Evolutionary conservation across 75 land plant genomes (phyloP).

Genomic region (Pinus taeda): DNA sequence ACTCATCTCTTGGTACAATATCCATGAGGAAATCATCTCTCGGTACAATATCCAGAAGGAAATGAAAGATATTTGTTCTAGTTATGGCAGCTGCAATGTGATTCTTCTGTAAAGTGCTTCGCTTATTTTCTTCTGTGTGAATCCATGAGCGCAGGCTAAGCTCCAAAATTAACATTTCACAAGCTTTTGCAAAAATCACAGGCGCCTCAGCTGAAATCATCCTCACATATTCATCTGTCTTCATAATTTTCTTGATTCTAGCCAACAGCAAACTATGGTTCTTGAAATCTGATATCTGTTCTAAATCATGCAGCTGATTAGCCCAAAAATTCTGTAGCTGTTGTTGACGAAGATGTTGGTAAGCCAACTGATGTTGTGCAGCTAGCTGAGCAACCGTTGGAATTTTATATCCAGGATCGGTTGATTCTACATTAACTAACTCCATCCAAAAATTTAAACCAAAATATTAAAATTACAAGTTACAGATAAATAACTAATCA

Average conservation of each 20-base stretch:
- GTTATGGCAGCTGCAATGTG: slow-evolving; percentile 87
- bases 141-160: slow-evolving; percentile 77
- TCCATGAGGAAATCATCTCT: too few relatives aligned
- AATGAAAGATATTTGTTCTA: slow-evolving; percentile 75
- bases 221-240: slow-evolving; percentile 78
- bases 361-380: slow-evolving; percentile 49
- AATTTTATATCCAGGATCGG: too few relatives aligned
- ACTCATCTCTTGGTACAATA: slow-evolving; percentile 67
- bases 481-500: too few relatives aligned
- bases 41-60: slow-evolving; percentile 66
- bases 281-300: slow-evolving; percentile 72
- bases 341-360: slow-evolving; percentile 61
- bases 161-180: slow-evolving; percentile 80
- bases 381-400: slow-evolving; percentile 33
- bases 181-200: slow-evolving; percentile 78
- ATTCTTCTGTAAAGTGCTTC: slow-evolving; percentile 82
- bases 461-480: too few relatives aligned
- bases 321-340: slow-evolving; percentile 78
- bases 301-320: slow-evolving; percentile 64
- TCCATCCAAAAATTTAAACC: too few relatives aligned
- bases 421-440: too few relatives aligned
- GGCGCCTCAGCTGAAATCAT: slow-evolving; percentile 92
- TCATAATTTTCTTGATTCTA: slow-evolving; percentile 81
- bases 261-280: slow-evolving; percentile 80
- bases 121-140: slow-evolving; percentile 84